Conservation (phyloP, 225 moss, liverwort and hornwort species). For the Marchantia paleacea region DNA sequence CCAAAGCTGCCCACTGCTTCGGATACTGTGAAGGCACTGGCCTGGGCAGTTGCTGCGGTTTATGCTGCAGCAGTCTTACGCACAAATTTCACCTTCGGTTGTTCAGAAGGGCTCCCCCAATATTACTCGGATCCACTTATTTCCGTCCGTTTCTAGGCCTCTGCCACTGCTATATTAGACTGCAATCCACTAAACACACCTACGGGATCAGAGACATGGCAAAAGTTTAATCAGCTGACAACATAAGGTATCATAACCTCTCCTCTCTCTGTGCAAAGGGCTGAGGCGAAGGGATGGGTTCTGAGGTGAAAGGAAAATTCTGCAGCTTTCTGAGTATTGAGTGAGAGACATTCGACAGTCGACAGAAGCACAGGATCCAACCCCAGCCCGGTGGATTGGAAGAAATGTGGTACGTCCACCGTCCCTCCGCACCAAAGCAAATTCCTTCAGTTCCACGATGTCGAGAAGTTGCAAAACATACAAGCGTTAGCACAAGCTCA, state of each 20-base stretch:
- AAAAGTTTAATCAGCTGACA: neutral
- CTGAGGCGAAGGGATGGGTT: conserved; percentile 5
- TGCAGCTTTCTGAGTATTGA: neutral
- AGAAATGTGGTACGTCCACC: neutral
- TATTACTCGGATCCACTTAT: neutral
- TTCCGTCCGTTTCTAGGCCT: neutral
- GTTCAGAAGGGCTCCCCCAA: neutral
- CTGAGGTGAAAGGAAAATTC: neutral
- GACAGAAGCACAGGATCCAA: conserved; percentile 2
- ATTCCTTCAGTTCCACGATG: neutral
- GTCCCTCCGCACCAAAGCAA: neutral
- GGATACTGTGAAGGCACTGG: neutral
- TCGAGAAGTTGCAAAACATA: neutral
- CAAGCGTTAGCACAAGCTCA: neutral
- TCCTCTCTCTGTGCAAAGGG: conserved; percentile 1
- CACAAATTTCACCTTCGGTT: no score
- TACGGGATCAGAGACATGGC: neutral
- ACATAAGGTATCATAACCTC: neutral
- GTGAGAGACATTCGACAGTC: neutral
- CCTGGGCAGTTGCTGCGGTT: no score
- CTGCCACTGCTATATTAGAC: neutral
- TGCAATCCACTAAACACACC: neutral
- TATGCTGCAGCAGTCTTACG: no score
- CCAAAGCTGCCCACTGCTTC: neutral
- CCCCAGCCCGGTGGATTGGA: neutral